A percentile compares a stretch with the other conserved stretches of the same genome.
These are phyloP conservation scores for Thozetella sp. DNA, from an alignment of 495 filamentous ascomycete species.

Conservation along the genomic window DNA sequence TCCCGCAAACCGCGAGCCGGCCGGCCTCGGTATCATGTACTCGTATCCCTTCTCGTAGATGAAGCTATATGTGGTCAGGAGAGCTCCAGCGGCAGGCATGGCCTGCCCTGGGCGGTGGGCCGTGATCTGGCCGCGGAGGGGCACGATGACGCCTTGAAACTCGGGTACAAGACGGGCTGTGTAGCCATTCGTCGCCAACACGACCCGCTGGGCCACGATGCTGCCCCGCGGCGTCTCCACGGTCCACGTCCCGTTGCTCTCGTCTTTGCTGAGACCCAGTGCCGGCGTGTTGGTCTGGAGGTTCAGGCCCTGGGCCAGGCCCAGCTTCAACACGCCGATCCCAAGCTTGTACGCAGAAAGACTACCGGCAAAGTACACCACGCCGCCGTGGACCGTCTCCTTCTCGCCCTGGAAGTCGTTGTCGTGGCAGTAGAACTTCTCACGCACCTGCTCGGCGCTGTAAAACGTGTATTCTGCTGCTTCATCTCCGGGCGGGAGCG, in stretches of 20 bases:
- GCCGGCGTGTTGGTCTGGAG: conserved; percentile 65
- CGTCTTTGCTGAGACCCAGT: conserved; percentile 29
- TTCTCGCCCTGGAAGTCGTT: conserved; percentile 15
- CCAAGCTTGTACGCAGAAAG: conserved; percentile 67
- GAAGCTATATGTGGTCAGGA: conserved; percentile 62
- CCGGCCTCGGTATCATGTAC: conserved; percentile 67
- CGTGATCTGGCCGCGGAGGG: conserved; percentile 68
- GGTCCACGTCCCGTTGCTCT: conserved; percentile 32
- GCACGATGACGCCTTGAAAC: conserved; percentile 64
- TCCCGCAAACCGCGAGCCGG: conserved; percentile 39
- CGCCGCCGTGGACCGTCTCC: conserved; percentile 48
- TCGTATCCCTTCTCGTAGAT: conserved; percentile 61
- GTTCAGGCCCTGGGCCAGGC: conserved; percentile 55
- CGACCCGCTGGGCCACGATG: conserved; percentile 54
- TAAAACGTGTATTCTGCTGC: conserved; percentile 49
- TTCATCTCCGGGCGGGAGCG: conserved; percentile 38
- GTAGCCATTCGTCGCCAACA: conserved; percentile 77
- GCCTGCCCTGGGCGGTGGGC: conserved; percentile 56
- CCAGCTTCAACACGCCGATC: conserved; percentile 57
- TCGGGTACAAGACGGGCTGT: conserved; percentile 57
- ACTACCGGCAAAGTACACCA: conserved; percentile 63
- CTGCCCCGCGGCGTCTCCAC: conserved; percentile 56
- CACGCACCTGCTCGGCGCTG: conserved; percentile 41
- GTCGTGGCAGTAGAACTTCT: conserved; percentile 43
- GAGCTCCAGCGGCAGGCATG: conserved; percentile 37